Evolutionary conservation across 495 filamentous ascomycete genomes (phyloP), one percentile per base, ranked within the genome.

Genomic region (Chaetomium tenue): DNA sequence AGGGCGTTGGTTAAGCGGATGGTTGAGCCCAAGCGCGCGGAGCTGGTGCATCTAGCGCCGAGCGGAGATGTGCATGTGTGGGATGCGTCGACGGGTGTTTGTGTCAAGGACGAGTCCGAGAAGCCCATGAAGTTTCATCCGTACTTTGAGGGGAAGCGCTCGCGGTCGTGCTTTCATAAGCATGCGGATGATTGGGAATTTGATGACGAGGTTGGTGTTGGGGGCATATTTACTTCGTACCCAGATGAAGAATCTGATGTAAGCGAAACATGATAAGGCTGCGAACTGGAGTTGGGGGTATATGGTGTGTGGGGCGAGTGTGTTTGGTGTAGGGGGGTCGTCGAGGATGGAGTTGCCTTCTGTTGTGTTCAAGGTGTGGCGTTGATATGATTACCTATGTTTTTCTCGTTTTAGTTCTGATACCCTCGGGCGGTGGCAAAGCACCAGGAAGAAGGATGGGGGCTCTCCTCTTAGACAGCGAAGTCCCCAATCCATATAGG

Each of bases 61-160:
- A 60, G 23, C 9, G 69, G 69, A 1, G 63, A 68, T 55, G 62
- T 71, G 33, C 66, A 68, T 51, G 44, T 62, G 3, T 71, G 69
- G 69, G 55, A 68, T 51, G 66, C 66, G 1, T 5, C 12, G 42
- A 66, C 46, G 1, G 64, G 60, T 6, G n/a, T 39, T 4, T 71
- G 69, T 50, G 63, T 58, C 15, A 18, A 51, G 25, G 46, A 65
- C 16, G 12, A 15, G 55, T 58, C 22, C 8, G 63, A 67, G 63
- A 28, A 23, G 48, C 28, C 28, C 51, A 56, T 42, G 7, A 3
- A 25, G 44, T 53, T 70, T 28, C 37, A 55, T 0, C n/a, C 6
- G 23, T 58, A 50, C 3, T 33, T 51, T 52, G 57, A 16, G 40
- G 4, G 8, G 25, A 3, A 56, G 8, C 12, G 5, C 8, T 4